phyloP scores from a whole-genome alignment of 2,329 filamentous ascomycete genomes.

The Exserohilum turcica region DNA sequence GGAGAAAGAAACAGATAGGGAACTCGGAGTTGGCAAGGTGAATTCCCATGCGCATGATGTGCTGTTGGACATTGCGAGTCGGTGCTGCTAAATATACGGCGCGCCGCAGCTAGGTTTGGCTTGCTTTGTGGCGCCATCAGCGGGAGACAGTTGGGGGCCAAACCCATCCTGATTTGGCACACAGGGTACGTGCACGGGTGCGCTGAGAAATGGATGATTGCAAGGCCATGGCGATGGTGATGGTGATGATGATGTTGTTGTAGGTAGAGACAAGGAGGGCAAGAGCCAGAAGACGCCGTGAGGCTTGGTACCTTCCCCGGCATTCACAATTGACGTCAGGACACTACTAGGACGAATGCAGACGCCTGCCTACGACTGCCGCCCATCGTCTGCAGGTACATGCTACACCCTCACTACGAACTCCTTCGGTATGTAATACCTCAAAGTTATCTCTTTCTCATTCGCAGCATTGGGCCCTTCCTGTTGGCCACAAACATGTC shows the following conservation, averaged over 20 bases:
- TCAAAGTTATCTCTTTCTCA: constrained; percentile 13
- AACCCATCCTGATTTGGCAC: constrained; percentile 4
- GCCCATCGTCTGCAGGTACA: background rate
- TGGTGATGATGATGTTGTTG: background rate
- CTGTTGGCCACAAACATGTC: constrained; percentile 38
- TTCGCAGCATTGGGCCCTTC: constrained; percentile 42
- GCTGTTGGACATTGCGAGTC: constrained; percentile 1
- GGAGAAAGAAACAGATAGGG: background rate
- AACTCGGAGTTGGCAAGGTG: background rate
- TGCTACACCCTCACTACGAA: background rate
- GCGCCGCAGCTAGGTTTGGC: constrained; percentile 11
- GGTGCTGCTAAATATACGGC: constrained; percentile 25
- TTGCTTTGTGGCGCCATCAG: constrained; percentile 12
- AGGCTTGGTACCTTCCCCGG: background rate
- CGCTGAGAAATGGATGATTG: background rate
- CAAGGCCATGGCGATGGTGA: background rate
- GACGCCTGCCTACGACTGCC: background rate
- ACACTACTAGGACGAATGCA: background rate
- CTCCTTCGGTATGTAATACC: background rate
- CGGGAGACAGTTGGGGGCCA: constrained; percentile 17
- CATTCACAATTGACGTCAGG: background rate
- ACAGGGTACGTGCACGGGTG: background rate
- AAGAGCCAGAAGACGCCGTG: background rate
- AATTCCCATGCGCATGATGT: background rate
- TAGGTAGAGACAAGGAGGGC: background rate